Evolutionary conservation across 2,329 filamentous ascomycete genomes (phyloP).

Genomic region (Esteya vermicola): DNA sequence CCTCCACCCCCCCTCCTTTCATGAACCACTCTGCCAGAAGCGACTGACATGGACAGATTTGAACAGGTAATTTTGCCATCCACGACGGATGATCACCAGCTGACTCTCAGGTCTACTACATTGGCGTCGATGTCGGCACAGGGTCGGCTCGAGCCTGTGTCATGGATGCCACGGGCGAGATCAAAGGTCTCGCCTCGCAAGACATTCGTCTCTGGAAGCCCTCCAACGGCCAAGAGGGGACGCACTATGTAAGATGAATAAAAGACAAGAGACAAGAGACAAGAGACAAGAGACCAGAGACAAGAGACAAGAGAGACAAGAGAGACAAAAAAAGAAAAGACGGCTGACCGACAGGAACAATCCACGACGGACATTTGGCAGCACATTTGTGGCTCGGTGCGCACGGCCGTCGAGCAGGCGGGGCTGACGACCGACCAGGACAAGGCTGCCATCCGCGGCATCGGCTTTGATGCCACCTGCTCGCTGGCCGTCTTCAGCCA

Average conservation of each 20-base stretch:
- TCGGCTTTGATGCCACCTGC: constrained; percentile 98
- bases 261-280: too few species aligned
- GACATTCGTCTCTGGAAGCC: constrained; percentile 73
- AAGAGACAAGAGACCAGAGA: too few species aligned
- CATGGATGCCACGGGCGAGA: constrained; percentile 83
- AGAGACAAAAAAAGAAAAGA: too few species aligned
- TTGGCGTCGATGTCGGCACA: constrained; percentile 93
- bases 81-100: background rate
- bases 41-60: background rate
- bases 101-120: constrained; percentile 37
- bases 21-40: too few species aligned
- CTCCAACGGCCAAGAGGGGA: constrained; percentile 43
- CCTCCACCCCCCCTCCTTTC: too few species aligned
- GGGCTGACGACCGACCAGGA: constrained; percentile 47
- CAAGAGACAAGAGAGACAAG: too few species aligned
- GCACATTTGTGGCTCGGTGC: constrained; percentile 81
- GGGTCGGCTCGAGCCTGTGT: constrained; percentile 92
- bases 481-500: constrained; percentile 82
- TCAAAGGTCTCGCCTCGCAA: constrained; percentile 59
- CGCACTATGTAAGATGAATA: constrained; percentile 51
- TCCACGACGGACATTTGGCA: constrained; percentile 95
- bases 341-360: constrained; percentile 55
- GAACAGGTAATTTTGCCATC: background rate
- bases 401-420: constrained; percentile 68
- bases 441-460: constrained; percentile 62